Conservation (phyloP, 768 basidiomycete species). For the Dentipellis fragilis region DNA sequence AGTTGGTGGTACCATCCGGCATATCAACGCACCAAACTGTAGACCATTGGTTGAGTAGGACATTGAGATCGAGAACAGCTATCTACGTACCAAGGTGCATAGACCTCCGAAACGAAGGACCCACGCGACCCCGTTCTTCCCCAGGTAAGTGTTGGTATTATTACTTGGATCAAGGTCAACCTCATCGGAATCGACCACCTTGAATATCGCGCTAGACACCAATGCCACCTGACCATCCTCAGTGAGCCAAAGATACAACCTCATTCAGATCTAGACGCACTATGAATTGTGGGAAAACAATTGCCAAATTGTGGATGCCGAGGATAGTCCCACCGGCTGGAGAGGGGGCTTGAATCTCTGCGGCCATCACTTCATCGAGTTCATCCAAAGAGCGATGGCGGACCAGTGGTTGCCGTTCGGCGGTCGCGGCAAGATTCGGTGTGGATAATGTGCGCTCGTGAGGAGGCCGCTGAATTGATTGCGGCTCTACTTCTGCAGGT, state of each 20-base stretch:
- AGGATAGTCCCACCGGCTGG: constrained; percentile 85
- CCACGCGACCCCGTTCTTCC: constrained; percentile 90
- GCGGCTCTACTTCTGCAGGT: neutral
- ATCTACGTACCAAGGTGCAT: constrained; percentile 51
- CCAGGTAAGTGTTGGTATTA: constrained; percentile 51
- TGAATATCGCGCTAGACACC: constrained; percentile 82
- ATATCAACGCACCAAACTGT: constrained; percentile 61
- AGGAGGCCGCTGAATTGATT: constrained; percentile 26
- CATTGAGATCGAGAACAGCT: too few relatives aligned
- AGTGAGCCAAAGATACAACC: neutral
- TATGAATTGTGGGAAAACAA: constrained; percentile 90
- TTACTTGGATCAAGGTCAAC: constrained; percentile 32
- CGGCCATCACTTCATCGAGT: constrained; percentile 26
- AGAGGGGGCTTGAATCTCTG: constrained; percentile 26
- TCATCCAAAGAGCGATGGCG: constrained; percentile 49
- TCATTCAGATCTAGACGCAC: constrained; percentile 35
- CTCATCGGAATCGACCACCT: constrained; percentile 52
- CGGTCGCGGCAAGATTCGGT: constrained; percentile 24
- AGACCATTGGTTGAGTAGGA: neutral
- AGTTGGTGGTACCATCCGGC: constrained; percentile 79
- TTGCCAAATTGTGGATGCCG: constrained; percentile 91
- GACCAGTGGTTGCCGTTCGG: constrained; percentile 51
- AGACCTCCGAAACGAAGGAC: constrained; percentile 87
- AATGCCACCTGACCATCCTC: constrained; percentile 55
- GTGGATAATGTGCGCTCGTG: constrained; percentile 47